Base-by-base conservation (phyloP, 2,329 filamentous ascomycete species). In the Alternaria conjuncta region DNA sequence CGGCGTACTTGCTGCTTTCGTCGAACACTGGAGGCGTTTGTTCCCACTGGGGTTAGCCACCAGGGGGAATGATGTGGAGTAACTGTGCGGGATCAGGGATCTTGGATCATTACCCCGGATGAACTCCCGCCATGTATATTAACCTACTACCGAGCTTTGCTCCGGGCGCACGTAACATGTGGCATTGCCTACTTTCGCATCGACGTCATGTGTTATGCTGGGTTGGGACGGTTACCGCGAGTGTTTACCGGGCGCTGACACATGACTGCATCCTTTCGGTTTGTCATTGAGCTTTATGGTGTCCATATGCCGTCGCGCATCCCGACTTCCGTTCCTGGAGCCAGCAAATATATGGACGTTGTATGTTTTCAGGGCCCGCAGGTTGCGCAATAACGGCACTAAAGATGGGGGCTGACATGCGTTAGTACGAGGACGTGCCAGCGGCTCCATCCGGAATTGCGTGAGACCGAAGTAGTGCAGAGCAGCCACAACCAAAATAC, bases 71-170 rank as follows among this genome's bases (percentile, higher is more conserved):
- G 25, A 28, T 53, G 50, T 55, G 43, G 41, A 55, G 21, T 15
- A 20, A 13, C 25, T 4, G 12, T n/a, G 5, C 8, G 25, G 18
- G 3, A 32, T 26, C 59, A 61, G 45, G 59, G 59, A 15, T 57
- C 25, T 21, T 25, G 20, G 46, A 25, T 50, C 11, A 26, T 45
- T 55, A 55, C 36, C 53, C 23, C 53, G 28, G 28, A 23, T 36
- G 49, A 45, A 44, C 26, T 47, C 59, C 30, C 44, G 51, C 59
- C 32, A 45, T 3, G 6, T 58, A 57, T 30, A 53, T 61, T 58
- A 57, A 47, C 20, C 54, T 53, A 57, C 46, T 61, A 58, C 54
- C 46, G 54, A 13, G 54, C 32, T 46, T 32, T 18, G 26, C 32
- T 57, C 46, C 46, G 36, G 36, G 36, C 23, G 13, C 49, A 11